phyloP scores from a whole-genome alignment of 75 land plant species.

The Isoetes taiwanensis region DNA sequence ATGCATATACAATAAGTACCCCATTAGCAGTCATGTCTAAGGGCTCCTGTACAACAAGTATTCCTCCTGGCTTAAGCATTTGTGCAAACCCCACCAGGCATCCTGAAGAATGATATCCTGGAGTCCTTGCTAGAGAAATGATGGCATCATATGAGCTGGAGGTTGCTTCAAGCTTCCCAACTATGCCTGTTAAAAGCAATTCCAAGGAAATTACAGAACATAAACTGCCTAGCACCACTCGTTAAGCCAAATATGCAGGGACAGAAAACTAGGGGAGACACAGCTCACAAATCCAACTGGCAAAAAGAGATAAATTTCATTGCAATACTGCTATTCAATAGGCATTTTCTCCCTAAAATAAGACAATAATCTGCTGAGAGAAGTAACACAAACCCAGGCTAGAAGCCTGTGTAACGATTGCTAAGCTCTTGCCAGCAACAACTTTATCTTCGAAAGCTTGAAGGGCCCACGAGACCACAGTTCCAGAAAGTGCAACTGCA shows the following conservation, averaged over 20 bases:
- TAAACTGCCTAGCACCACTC: neutral
- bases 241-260: neutral
- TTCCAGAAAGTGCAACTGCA: constrained; percentile 3
- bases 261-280: neutral
- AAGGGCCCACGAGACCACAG: constrained; percentile 9
- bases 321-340: too few relatives aligned
- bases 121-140: constrained; percentile 19
- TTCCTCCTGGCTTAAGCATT: constrained; percentile 64
- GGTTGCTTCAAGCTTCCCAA: constrained; percentile 7
- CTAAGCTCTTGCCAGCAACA: neutral
- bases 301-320: too few relatives aligned
- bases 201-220: neutral
- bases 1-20: neutral
- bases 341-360: too few relatives aligned
- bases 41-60: constrained; percentile 24
- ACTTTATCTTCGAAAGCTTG: constrained; percentile 8
- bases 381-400: neutral
- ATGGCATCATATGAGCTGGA: constrained; percentile 35
- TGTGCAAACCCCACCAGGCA: constrained; percentile 36
- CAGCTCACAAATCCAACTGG: neutral
- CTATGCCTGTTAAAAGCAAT: neutral
- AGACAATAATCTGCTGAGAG: too few relatives aligned
- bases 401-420: constrained; percentile 3
- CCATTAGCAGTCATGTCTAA: neutral
- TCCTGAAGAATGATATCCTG: constrained; percentile 18